These are phyloP conservation scores for Ophiocordyceps camponoti-rufipedis DNA, from an alignment of 2,329 filamentous ascomycete genomes.

Conservation along the genomic window DNA sequence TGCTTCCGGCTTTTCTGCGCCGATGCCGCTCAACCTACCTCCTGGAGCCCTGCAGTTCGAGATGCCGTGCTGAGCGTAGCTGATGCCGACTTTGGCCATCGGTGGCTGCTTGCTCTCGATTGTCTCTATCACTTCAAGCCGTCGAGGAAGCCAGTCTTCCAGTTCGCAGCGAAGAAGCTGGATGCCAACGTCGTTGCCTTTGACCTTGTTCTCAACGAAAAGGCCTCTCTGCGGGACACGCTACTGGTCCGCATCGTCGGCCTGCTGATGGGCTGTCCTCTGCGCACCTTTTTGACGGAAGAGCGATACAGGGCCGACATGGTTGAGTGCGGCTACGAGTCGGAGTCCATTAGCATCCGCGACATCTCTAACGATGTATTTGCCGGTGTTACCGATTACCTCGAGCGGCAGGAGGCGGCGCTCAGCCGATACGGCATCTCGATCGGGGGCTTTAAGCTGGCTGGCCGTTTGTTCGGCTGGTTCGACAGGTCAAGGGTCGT, in stretches of 20 bases:
- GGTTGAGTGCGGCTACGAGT: constrained; percentile 26
- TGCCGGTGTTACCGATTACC: constrained; percentile 23
- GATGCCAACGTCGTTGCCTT: constrained; percentile 34
- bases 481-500: constrained; percentile 15
- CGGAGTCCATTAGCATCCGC: constrained; percentile 19
- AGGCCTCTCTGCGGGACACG: constrained; percentile 10
- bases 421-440: constrained; percentile 17
- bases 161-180: constrained; percentile 19
- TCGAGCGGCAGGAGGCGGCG: constrained; percentile 16
- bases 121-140: constrained; percentile 38
- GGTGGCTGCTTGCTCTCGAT: constrained; percentile 37
- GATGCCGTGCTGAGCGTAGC: constrained; percentile 10
- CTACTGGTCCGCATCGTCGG: constrained; percentile 23
- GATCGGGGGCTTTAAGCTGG: constrained; percentile 17
- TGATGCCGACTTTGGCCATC: constrained; percentile 10
- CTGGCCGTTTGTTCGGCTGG: constrained; percentile 19
- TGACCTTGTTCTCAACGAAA: constrained; percentile 25
- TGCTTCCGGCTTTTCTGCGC: constrained; percentile 24
- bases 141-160: constrained; percentile 26
- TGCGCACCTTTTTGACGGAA: constrained; percentile 27
- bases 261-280: constrained; percentile 27
- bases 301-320: constrained; percentile 25
- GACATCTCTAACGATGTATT: constrained; percentile 38
- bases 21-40: constrained; percentile 27
- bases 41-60: constrained; percentile 16